These are phyloP conservation scores for Batkoa obscura DNA, from an alignment of 371 early-diverging fungal species.

Conservation along the genomic window DNA sequence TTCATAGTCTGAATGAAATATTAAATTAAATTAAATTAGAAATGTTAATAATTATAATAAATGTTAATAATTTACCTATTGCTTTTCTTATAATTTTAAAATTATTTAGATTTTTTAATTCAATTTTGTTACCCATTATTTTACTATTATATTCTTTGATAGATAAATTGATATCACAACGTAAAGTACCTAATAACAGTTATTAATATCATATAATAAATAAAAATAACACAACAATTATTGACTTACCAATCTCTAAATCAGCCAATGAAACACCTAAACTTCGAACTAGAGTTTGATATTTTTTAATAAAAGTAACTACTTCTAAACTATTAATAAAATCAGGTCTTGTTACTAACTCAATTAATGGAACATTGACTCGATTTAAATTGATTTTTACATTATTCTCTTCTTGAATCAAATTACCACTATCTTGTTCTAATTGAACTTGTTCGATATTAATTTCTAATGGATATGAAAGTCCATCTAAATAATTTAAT, in stretches of 20 bases:
- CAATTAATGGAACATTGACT: constrained; percentile 69
- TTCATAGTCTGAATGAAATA: constrained; percentile 42
- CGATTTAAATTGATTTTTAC: constrained; percentile 70
- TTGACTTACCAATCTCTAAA: constrained; percentile 36
- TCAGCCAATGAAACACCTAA: constrained; percentile 54
- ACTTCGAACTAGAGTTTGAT: constrained; percentile 49
- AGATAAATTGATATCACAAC: constrained; percentile 87
- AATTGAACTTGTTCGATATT: constrained; percentile 69
- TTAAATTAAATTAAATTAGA: not conserved
- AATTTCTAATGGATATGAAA: constrained; percentile 21
- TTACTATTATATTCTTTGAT: constrained; percentile 29
- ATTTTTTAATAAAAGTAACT: constrained; percentile 46
- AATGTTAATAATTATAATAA: too few relatives aligned
- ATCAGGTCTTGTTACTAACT: constrained; percentile 81
- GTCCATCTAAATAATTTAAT: constrained; percentile 30
- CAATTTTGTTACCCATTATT: constrained; percentile 46
- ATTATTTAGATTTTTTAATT: constrained; percentile 79
- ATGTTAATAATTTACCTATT: constrained; percentile 23
- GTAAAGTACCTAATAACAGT: constrained; percentile 39
- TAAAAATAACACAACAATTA: too few relatives aligned
- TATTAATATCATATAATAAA: too few relatives aligned
- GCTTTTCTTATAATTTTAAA: constrained; percentile 46
- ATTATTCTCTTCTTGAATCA: constrained; percentile 30
- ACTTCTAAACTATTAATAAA: constrained; percentile 50
- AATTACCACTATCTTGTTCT: constrained; percentile 84